These are phyloP conservation scores for Clonostachys rhizophaga DNA, from an alignment of 2,329 filamentous ascomycete genomes.

Conservation along the genomic window DNA sequence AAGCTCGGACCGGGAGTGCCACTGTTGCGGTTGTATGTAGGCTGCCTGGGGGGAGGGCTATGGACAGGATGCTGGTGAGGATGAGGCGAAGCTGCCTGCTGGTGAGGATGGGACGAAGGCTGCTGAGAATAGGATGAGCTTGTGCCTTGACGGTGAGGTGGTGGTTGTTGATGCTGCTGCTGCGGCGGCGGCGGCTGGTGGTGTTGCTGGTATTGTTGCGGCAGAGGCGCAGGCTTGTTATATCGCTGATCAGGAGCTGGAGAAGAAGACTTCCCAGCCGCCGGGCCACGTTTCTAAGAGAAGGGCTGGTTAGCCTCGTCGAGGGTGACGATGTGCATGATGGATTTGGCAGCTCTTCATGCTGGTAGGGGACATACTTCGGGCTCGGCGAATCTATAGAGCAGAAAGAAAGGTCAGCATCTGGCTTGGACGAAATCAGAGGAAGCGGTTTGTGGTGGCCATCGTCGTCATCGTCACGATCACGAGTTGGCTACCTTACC, in stretches of 20 bases:
- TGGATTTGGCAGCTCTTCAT: too few relatives aligned
- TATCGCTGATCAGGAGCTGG: constrained; percentile 8
- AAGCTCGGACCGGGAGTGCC: constrained; percentile 62
- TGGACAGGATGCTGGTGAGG: too few relatives aligned
- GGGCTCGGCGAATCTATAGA: constrained; percentile 65
- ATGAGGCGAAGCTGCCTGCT: neutral
- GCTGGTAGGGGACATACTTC: constrained; percentile 28
- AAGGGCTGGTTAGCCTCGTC: neutral
- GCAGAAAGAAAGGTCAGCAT: too few relatives aligned
- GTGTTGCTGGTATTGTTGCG: constrained; percentile 27
- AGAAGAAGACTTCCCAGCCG: constrained; percentile 2
- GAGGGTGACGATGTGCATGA: too few relatives aligned
- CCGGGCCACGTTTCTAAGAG: constrained; percentile 27
- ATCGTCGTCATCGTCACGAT: too few relatives aligned
- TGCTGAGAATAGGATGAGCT: constrained; percentile 23
- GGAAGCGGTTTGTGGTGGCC: too few relatives aligned
- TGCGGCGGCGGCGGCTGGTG: too few relatives aligned
- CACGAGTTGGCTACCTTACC: too few relatives aligned
- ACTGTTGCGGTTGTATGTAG: too few relatives aligned
- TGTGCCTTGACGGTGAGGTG: constrained; percentile 5
- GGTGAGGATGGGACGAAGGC: constrained; percentile 3
- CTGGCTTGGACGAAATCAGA: too few relatives aligned
- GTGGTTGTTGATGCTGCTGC: too few relatives aligned
- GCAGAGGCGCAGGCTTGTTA: constrained; percentile 9
- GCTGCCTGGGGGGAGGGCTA: too few relatives aligned